Evolutionary conservation across 169 alveolate genomes (phyloP), one percentile per base, ranked within the genome.

Genomic region (Eimeria falciformis): DNA sequence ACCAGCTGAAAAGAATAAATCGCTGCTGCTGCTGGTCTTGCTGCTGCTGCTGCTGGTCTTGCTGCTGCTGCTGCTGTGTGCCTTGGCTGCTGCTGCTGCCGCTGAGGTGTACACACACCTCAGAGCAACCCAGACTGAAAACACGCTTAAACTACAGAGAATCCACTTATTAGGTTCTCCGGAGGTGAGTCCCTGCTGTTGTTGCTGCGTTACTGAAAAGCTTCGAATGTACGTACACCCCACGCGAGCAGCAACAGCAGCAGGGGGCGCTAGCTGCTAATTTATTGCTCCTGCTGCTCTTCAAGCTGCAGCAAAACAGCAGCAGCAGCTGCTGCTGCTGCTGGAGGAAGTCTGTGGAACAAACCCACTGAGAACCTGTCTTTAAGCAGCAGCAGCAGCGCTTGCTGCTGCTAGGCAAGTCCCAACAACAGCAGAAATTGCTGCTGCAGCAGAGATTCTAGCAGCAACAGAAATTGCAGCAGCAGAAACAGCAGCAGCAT

Each of bases 401-500:
- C n/a, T 50, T 50, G 62, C 83, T 71, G 83, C 83, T 14, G n/a
- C 47, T 9, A 47, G 50, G 0, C 50, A 37, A 14, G 14, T 50
- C 62, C 12, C 45, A 66, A 25, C 78, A n/a, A 45, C 78, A 6
- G 56, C 23, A 12, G 29, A 25, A 71, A 18, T 58, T 5, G 33
- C 7, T n/a, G 71, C 71, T 11, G 71, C 71, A 58, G 71, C 9
- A 58, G 71, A 7, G 27, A 9, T 27, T 58, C 25, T 27, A 58
- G 7, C 33, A 9, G 27, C 7, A 14, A 14, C 71, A 9, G 79
- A 27, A 71, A 56, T 56, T n/a, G 82, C 82, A 23, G 56, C 82
- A 71, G 82, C 82, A 25, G 82, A 50, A 37, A 23, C 83, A 33
- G 58, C 83, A 29, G 83, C 58, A 37, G 83, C 83, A 71, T 50